Conservation (phyloP, 192 early-diverging fungal genomes). For the Umbelopsis sp. region DNA sequence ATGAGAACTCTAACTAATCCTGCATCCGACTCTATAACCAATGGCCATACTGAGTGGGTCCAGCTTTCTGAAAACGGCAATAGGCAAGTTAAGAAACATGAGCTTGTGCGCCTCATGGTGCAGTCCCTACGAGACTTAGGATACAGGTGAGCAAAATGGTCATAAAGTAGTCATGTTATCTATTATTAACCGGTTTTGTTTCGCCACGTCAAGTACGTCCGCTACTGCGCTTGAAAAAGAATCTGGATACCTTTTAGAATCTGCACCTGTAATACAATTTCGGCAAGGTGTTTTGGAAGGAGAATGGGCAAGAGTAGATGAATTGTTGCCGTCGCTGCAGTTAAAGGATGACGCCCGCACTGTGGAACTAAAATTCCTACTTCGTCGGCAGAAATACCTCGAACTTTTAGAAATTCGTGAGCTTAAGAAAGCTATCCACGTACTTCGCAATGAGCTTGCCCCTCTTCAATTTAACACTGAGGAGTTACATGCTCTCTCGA, state of each 20-base stretch:
- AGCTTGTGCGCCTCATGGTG: conserved; percentile 86
- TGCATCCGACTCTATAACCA: conserved; percentile 14
- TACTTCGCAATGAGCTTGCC: conserved; percentile 82
- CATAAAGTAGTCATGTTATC: neutral
- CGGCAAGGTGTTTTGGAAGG: conserved; percentile 74
- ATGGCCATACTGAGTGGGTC: conserved; percentile 20
- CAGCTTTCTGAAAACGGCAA: conserved; percentile 18
- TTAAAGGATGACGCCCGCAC: neutral
- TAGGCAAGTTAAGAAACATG: conserved; percentile 51
- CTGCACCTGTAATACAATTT: conserved; percentile 67
- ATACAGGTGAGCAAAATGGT: conserved; percentile 56
- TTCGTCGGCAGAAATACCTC: conserved; percentile 89
- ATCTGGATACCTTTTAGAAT: conserved; percentile 80
- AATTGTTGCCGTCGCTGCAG: conserved; percentile 51
- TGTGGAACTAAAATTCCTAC: conserved; percentile 66
- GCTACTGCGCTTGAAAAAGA: conserved; percentile 75
- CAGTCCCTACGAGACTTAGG: conserved; percentile 87
- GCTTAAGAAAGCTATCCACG: conserved; percentile 71
- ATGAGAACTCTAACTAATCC: conserved; percentile 20
- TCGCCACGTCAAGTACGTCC: conserved; percentile 53
- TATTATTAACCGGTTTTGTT: neutral
- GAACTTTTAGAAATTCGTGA: conserved; percentile 78
- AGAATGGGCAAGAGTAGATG: conserved; percentile 73
- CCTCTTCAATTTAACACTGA: conserved; percentile 69
- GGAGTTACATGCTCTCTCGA: conserved; percentile 75